Percentiles rank a stretch among this genome's conserved stretches.
Evolutionary conservation across 305 asterid species (phyloP).

Genomic region (Rubia balearica): DNA sequence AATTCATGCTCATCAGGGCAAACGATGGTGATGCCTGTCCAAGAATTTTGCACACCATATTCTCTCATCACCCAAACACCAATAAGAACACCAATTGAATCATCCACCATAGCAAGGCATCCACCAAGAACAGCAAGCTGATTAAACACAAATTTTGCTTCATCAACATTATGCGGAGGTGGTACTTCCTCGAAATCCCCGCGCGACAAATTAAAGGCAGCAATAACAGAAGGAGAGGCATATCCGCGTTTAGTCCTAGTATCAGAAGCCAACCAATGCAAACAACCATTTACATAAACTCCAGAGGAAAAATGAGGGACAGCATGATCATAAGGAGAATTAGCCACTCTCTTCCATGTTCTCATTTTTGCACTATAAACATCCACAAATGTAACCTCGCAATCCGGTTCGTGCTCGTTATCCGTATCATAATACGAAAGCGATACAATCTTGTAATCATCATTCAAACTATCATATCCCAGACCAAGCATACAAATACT

Average conservation of each 20-base stretch:
- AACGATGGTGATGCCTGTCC: constrained; percentile 25
- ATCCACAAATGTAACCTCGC: constrained; percentile 33
- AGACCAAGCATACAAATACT: constrained; percentile 34
- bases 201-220: constrained; percentile 29
- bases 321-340: constrained; percentile 40
- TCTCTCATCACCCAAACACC: not conserved
- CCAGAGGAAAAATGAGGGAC: constrained; percentile 26
- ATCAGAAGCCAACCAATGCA: constrained; percentile 45
- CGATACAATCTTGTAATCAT: constrained; percentile 47
- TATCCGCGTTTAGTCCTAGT: not conserved
- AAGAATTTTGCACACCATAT: constrained; percentile 20
- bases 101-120: constrained; percentile 35
- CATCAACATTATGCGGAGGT: constrained; percentile 23
- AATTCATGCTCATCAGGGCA: not conserved
- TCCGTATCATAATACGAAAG: constrained; percentile 28
- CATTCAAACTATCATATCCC: constrained; percentile 35
- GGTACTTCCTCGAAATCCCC: constrained; percentile 36
- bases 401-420: constrained; percentile 13
- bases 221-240: constrained; percentile 26
- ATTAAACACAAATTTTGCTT: constrained; percentile 11
- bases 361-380: constrained; percentile 28
- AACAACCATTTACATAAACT: constrained; percentile 32
- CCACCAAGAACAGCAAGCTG: constrained; percentile 32
- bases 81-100: not conserved
- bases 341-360: constrained; percentile 38